Conservation (phyloP, 2,329 filamentous ascomycete genomes). For the Endoconidiophora laricicola region DNA sequence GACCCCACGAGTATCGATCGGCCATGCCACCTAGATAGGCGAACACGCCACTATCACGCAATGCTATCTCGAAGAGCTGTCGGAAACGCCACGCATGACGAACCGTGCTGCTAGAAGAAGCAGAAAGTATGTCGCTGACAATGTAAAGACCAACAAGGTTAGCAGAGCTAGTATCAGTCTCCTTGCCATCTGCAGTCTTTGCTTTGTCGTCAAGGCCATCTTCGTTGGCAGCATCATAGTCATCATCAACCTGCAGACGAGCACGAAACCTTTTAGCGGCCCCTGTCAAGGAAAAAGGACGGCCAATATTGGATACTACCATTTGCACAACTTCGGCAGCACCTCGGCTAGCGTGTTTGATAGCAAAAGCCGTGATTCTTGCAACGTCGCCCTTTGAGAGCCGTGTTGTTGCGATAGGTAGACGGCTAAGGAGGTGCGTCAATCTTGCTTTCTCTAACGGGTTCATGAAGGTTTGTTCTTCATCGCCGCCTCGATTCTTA, state of each 20-base stretch:
- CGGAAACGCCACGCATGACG: conserved; percentile 78
- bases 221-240: background rate
- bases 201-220: conserved; percentile 18
- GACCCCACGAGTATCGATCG: conserved; percentile 59
- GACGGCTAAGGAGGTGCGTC: conserved; percentile 62
- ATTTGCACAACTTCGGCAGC: conserved; percentile 85
- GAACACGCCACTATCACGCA: conserved; percentile 54
- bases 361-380: conserved; percentile 71
- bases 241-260: background rate
- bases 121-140: conserved; percentile 60
- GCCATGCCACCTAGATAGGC: conserved; percentile 59
- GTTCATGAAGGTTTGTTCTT: conserved; percentile 50
- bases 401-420: conserved; percentile 59
- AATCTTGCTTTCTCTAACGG: conserved; percentile 74
- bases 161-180: conserved; percentile 50
- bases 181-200: conserved; percentile 22
- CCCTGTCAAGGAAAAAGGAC: conserved; percentile 53
- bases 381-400: conserved; percentile 76
- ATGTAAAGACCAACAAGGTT: conserved; percentile 72
- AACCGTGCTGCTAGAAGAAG: conserved; percentile 57
- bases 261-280: conserved; percentile 30
- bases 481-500: conserved; percentile 35
- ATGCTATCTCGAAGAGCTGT: conserved; percentile 57
- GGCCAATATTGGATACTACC: conserved; percentile 65
- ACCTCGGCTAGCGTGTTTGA: conserved; percentile 69